Percentiles rank a stretch among this genome's conserved stretches.
Evolutionary conservation across 768 basidiomycete species (phyloP).

Genomic region (Xerocomus brunneocitrinus): DNA sequence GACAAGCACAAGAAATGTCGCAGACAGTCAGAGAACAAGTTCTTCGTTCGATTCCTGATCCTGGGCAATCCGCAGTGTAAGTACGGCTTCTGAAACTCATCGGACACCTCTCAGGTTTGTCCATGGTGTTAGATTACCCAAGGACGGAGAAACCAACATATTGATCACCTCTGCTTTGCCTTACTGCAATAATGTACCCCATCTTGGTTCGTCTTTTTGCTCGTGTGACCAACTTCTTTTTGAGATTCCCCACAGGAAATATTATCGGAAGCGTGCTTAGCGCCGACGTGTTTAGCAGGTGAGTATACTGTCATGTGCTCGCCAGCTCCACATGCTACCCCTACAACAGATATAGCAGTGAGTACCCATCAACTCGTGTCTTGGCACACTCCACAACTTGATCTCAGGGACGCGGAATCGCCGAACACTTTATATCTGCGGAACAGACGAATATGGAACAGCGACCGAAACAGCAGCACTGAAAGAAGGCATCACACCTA

Average conservation of each 20-base stretch:
- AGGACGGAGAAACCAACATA: constrained; percentile 81
- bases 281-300: constrained; percentile 96
- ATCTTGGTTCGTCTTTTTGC: constrained; percentile 60
- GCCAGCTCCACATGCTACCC: constrained; percentile 1
- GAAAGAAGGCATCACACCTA: constrained; percentile 78
- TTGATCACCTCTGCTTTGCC: constrained; percentile 94
- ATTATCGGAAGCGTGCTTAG: constrained; percentile 95
- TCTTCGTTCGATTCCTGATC: constrained; percentile 47
- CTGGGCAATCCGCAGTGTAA: constrained; percentile 50
- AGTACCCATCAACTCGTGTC: constrained; percentile 18
- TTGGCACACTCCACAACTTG: neutral
- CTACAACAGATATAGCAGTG: constrained; percentile 55
- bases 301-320: constrained; percentile 29
- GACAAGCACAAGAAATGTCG: constrained; percentile 34
- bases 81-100: constrained; percentile 1
- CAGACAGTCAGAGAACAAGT: constrained; percentile 54
- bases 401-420: constrained; percentile 65
- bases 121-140: constrained; percentile 52
- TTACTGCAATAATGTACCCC: constrained; percentile 96
- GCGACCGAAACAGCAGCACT: constrained; percentile 97
- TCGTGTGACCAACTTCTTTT: constrained; percentile 7
- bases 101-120: neutral
- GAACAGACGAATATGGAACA: constrained; percentile 99
- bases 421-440: constrained; percentile 91
- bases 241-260: constrained; percentile 48